Evolutionary conservation across 257 asterid species (phyloP).

Genomic region (Cinchona pubescens): DNA sequence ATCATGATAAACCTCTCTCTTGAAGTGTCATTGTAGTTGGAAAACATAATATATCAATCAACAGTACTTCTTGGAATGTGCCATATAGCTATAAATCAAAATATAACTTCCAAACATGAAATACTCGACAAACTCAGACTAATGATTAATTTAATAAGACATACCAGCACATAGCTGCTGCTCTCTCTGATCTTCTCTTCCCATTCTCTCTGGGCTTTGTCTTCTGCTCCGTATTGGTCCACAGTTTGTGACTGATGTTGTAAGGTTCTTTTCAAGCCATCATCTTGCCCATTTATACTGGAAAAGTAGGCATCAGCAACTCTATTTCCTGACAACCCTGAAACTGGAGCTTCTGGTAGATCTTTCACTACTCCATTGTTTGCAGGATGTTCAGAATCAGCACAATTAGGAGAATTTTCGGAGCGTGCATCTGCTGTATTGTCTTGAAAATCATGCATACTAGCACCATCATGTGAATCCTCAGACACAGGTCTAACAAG

Average conservation of each 20-base stretch:
- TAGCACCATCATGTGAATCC: constrained; percentile 36
- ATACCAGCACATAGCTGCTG: constrained; percentile 57
- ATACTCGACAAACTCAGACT: background rate
- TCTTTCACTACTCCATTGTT: constrained; percentile 34
- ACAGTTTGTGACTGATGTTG: constrained; percentile 56
- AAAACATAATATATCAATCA: background rate
- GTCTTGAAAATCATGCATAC: constrained; percentile 16
- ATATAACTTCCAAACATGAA: background rate
- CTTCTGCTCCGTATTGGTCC: constrained; percentile 64
- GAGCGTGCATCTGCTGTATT: constrained; percentile 24
- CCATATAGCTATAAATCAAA: background rate
- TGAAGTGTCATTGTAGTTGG: background rate
- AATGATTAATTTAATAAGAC: background rate
- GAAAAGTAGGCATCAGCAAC: constrained; percentile 28
- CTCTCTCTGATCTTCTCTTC: constrained; percentile 78
- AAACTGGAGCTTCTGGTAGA: constrained; percentile 26
- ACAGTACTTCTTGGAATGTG: background rate
- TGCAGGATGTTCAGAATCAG: constrained; percentile 34
- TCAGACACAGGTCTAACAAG: constrained; percentile 49
- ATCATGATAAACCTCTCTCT: background rate
- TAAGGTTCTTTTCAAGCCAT: constrained; percentile 59
- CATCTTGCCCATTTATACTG: constrained; percentile 33
- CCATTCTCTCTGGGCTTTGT: constrained; percentile 86
- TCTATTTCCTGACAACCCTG: constrained; percentile 27
- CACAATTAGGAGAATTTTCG: constrained; percentile 40